These are phyloP conservation scores for Coffea canephora DNA, from an alignment of 257 asterid genomes.

Conservation along the genomic window DNA sequence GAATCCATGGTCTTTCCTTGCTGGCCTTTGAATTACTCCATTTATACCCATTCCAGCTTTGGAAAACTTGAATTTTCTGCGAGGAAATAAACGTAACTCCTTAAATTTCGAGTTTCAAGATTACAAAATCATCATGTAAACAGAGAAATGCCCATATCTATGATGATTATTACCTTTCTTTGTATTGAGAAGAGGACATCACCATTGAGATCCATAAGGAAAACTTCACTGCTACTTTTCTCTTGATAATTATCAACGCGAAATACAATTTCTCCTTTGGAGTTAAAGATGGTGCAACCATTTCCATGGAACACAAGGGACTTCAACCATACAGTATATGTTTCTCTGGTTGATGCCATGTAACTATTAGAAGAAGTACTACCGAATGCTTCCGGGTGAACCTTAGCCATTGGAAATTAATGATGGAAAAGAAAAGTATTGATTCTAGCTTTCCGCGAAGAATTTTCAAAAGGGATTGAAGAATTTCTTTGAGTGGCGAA, in stretches of 20 bases:
- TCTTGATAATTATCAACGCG: slow-evolving; percentile 80
- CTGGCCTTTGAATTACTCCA: slow-evolving; percentile 36
- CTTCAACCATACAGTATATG: slow-evolving; percentile 78
- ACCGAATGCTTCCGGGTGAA: slow-evolving; percentile 42
- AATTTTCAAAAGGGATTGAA: neutral
- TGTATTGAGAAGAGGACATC: slow-evolving; percentile 59
- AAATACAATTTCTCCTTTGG: slow-evolving; percentile 58
- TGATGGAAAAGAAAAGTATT: no score
- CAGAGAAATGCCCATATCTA: neutral
- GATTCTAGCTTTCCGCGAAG: neutral
- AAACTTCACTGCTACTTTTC: slow-evolving; percentile 46
- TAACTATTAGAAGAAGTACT: slow-evolving; percentile 13
- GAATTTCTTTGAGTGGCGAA: neutral
- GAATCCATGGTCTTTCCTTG: slow-evolving; percentile 51
- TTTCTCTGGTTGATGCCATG: slow-evolving; percentile 40
- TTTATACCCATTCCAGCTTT: slow-evolving; percentile 58
- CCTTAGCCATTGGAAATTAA: slow-evolving; percentile 49
- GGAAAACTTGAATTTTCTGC: slow-evolving; percentile 48
- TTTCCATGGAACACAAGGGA: slow-evolving; percentile 74
- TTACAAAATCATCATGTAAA: neutral
- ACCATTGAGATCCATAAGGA: slow-evolving; percentile 69
- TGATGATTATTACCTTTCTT: slow-evolving; percentile 44
- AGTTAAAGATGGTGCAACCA: slow-evolving; percentile 71
- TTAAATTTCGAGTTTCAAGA: neutral
- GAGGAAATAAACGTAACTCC: no score